Percentiles rank a stretch among this genome's conserved stretches.
Conservation (phyloP, 2,329 filamentous ascomycete genomes). For the Aspergillus clavatus region DNA sequence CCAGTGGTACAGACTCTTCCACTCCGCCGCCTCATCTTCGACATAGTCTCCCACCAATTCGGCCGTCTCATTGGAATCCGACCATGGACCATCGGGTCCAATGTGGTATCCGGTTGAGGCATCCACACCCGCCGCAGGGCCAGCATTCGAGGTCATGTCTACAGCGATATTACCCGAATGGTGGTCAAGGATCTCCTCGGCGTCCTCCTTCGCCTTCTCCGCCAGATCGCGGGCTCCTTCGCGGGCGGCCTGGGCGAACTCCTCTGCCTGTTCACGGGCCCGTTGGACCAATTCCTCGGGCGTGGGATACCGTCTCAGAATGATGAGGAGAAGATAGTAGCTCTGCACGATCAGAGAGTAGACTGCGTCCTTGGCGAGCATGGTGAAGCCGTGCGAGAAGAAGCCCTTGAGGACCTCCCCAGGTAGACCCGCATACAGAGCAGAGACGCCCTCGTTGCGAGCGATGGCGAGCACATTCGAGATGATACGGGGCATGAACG, state of each 20-base stretch:
- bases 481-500: slow-evolving; percentile 53
- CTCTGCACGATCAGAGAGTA: slow-evolving; percentile 66
- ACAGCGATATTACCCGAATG: slow-evolving; percentile 21
- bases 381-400: slow-evolving; percentile 79
- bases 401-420: slow-evolving; percentile 79
- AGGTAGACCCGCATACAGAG: slow-evolving; percentile 69
- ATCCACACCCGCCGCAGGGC: slow-evolving; percentile 5
- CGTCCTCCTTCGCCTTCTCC: slow-evolving; percentile 24
- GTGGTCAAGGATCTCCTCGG: slow-evolving; percentile 21
- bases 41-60: slow-evolving; percentile 45
- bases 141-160: slow-evolving; percentile 28
- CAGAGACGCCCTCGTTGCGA: slow-evolving; percentile 60
- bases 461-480: slow-evolving; percentile 55
- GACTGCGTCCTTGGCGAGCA: slow-evolving; percentile 76
- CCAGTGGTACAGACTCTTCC: slow-evolving; percentile 40
- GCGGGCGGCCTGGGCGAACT: slow-evolving; percentile 38
- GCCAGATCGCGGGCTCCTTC: slow-evolving; percentile 35
- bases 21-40: slow-evolving; percentile 39
- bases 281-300: slow-evolving; percentile 38
- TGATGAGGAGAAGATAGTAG: slow-evolving; percentile 62
- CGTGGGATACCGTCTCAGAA: slow-evolving; percentile 43
- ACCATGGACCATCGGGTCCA: slow-evolving; percentile 11
- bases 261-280: slow-evolving; percentile 38
- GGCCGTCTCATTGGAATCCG: slow-evolving; percentile 39
- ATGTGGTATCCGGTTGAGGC: slow-evolving; percentile 3